These are phyloP conservation scores for Megacollybia marginata DNA, from an alignment of 768 basidiomycete species.

Conservation along the genomic window DNA sequence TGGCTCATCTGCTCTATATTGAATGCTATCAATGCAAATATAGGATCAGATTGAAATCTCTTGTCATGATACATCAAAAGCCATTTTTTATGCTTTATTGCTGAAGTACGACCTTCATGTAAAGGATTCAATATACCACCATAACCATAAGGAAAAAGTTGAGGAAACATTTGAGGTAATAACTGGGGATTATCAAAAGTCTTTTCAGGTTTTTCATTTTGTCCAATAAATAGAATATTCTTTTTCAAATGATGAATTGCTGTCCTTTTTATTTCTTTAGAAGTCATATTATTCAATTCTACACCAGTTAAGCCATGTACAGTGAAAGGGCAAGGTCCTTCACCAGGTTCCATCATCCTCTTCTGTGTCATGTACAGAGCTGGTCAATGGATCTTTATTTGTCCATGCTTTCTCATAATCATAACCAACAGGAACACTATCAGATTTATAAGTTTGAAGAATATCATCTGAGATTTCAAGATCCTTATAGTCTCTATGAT, in stretches of 20 bases:
- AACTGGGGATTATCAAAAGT: background rate
- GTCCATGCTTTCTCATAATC: too few relatives aligned
- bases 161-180: background rate
- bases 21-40: background rate
- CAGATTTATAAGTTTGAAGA: too few relatives aligned
- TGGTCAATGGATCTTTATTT: too few relatives aligned
- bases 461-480: too few relatives aligned
- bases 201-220: background rate
- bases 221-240: background rate
- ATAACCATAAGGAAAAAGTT: background rate
- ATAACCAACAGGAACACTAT: too few relatives aligned
- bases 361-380: too few relatives aligned
- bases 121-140: background rate
- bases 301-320: too few relatives aligned
- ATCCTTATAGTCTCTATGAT: too few relatives aligned
- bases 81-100: background rate
- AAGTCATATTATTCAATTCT: too few relatives aligned
- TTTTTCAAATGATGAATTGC: background rate
- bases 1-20: background rate
- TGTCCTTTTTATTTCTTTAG: too few relatives aligned
- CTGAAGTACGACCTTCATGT: background rate
- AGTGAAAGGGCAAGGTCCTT: too few relatives aligned
- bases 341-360: too few relatives aligned
- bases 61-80: background rate
- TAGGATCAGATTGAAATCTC: background rate